Percentiles rank a stretch among this genome's conserved stretches.
These are phyloP conservation scores for Coffea humblotiana DNA, from an alignment of 305 asterid species.

Conservation along the genomic window DNA sequence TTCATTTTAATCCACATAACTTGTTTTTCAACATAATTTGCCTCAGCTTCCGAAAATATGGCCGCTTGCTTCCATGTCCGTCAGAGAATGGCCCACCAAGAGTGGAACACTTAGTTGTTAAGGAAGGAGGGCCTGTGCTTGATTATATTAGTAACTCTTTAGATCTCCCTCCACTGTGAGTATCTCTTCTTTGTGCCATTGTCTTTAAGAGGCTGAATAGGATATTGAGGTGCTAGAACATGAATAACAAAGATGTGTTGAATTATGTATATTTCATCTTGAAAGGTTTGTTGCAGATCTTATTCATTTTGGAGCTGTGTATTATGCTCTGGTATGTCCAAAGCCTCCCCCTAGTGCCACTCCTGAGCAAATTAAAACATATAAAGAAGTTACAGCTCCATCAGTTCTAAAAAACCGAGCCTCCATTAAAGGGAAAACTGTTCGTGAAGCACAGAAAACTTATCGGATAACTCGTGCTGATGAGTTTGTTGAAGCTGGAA, in stretches of 20 bases:
- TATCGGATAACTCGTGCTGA: conserved; percentile 55
- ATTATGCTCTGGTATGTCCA: conserved; percentile 91
- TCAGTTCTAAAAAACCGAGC: conserved; percentile 56
- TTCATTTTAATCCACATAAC: conserved; percentile 7
- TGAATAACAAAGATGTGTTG: conserved; percentile 24
- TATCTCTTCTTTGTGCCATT: conserved; percentile 19
- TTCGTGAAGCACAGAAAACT: conserved; percentile 86
- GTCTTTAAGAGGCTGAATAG: conserved; percentile 12
- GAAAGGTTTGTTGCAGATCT: conserved; percentile 87
- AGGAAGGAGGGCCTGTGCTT: conserved; percentile 74
- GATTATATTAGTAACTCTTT: conserved; percentile 59
- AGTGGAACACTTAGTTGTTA: conserved; percentile 82
- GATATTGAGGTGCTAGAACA: neutral
- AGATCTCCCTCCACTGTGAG: conserved; percentile 81
- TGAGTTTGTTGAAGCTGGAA: conserved; percentile 85
- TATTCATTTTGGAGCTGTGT: conserved; percentile 91
- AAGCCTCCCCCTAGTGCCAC: conserved; percentile 80
- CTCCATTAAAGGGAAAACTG: conserved; percentile 83
- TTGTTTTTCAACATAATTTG: conserved; percentile 5
- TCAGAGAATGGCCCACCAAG: conserved; percentile 69
- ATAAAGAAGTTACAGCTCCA: conserved; percentile 71
- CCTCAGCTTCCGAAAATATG: conserved; percentile 62
- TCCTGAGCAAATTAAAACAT: conserved; percentile 61
- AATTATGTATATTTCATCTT: conserved; percentile 22
- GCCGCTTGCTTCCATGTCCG: conserved; percentile 89